Evolutionary conservation across 2,329 filamentous ascomycete genomes (phyloP).

Genomic region (Venturia nashicola): DNA sequence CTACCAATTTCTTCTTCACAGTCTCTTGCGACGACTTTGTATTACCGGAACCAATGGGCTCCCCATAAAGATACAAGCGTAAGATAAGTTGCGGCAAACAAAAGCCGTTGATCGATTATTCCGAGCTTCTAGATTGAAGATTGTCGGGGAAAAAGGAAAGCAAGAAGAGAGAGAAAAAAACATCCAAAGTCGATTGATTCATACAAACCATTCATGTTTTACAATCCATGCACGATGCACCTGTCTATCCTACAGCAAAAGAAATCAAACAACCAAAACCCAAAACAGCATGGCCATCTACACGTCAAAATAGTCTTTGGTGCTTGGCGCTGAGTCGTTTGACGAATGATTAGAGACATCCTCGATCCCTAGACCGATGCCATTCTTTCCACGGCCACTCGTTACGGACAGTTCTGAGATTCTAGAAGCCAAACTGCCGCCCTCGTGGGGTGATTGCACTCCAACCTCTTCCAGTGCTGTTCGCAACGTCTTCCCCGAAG

Average conservation of each 20-base stretch:
- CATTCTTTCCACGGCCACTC: neutral
- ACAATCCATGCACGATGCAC: too few species aligned
- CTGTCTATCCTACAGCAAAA: neutral
- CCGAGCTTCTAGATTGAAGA: too few species aligned
- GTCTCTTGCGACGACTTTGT: too few species aligned
- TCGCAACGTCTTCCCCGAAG: slow-evolving; percentile 66
- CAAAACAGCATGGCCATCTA: neutral
- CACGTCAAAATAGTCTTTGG: neutral
- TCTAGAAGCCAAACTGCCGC: neutral
- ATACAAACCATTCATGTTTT: too few species aligned
- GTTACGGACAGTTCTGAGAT: neutral
- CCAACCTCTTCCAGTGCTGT: slow-evolving; percentile 50
- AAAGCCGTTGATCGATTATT: too few species aligned
- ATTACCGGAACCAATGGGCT: too few species aligned
- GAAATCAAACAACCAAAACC: neutral
- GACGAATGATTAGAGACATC: neutral
- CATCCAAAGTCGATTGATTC: too few species aligned
- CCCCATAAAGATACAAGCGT: too few species aligned
- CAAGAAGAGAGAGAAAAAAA: too few species aligned
- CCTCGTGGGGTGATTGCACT: slow-evolving; percentile 11
- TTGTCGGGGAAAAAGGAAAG: too few species aligned
- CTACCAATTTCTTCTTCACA: too few species aligned
- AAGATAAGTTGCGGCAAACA: too few species aligned
- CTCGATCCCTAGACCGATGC: neutral
- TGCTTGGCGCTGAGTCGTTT: neutral